phyloP scores from a whole-genome alignment of 495 filamentous ascomycete species.

The Penicillium antarcticum region DNA sequence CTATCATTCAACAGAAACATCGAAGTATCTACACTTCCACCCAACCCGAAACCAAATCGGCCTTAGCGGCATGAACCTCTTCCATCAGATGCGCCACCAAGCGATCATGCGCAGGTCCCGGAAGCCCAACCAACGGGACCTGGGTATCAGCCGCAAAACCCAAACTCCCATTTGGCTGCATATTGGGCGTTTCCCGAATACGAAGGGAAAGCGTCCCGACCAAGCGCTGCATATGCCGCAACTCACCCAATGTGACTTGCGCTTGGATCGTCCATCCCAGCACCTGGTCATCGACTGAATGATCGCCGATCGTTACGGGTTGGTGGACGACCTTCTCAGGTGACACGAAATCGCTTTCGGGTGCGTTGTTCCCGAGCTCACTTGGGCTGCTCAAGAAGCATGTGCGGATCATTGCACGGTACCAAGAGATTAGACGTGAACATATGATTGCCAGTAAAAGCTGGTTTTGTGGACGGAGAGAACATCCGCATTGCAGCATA shows the following conservation, averaged over 20 bases:
- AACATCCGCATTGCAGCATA: conserved; percentile 9
- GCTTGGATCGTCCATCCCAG: conserved; percentile 1
- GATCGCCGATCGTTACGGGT: conserved; percentile 6
- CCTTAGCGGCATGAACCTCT: neutral
- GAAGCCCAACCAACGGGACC: neutral
- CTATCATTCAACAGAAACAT: no score
- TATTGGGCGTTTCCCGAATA: neutral
- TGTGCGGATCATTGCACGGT: conserved; percentile 3
- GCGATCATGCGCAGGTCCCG: neutral
- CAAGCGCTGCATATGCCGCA: conserved; percentile 3
- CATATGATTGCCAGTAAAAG: conserved; percentile 3
- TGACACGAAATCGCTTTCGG: neutral
- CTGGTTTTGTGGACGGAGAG: conserved; percentile 8
- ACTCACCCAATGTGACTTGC: neutral
- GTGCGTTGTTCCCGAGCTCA: neutral
- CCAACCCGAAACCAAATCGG: neutral
- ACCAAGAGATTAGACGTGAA: conserved; percentile 1
- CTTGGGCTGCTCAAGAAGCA: neutral
- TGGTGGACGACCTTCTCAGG: conserved; percentile 1
- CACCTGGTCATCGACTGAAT: neutral
- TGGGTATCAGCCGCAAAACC: neutral
- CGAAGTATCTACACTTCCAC: neutral
- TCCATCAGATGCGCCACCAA: neutral
- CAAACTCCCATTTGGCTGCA: neutral
- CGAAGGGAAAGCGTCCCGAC: conserved; percentile 5